Evolutionary conservation across 768 basidiomycete species (phyloP).

Genomic region (Mrakia gelida): DNA sequence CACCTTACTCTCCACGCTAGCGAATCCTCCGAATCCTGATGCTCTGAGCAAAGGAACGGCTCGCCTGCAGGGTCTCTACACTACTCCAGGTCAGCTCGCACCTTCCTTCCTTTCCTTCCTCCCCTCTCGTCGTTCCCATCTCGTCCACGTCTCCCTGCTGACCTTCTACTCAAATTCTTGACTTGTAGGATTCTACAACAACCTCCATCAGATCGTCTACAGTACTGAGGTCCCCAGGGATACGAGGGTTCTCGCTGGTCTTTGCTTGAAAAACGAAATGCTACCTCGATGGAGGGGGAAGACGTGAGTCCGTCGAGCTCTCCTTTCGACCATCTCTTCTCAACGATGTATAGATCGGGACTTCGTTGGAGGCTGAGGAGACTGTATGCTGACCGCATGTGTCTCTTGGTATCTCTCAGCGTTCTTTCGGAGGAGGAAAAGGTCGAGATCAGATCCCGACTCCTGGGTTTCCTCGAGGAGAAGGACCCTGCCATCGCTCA

Average conservation of each 20-base stretch:
- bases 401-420: background rate
- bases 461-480: slow-evolving; percentile 14
- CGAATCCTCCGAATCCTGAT: background rate
- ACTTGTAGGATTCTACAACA: background rate
- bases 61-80: background rate
- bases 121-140: background rate
- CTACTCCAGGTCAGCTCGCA: slow-evolving; percentile 7
- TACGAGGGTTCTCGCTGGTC: slow-evolving; percentile 16
- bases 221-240: slow-evolving; percentile 14
- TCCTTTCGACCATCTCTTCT: background rate
- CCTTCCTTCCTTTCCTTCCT: too few species aligned
- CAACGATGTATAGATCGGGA: background rate
- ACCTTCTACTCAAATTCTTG: background rate
- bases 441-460: background rate
- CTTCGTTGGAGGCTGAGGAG: background rate
- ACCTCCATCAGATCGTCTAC: slow-evolving; percentile 19
- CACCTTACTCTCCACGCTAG: background rate
- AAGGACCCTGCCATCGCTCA: slow-evolving; percentile 9
- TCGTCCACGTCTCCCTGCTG: background rate
- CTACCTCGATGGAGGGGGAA: slow-evolving; percentile 16
- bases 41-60: background rate
- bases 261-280: slow-evolving; percentile 30
- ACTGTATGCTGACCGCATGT: background rate
- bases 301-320: background rate
- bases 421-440: slow-evolving; percentile 22